Conservation (phyloP, 139 green algal genomes). For the Chlamydomonas sp. region DNA sequence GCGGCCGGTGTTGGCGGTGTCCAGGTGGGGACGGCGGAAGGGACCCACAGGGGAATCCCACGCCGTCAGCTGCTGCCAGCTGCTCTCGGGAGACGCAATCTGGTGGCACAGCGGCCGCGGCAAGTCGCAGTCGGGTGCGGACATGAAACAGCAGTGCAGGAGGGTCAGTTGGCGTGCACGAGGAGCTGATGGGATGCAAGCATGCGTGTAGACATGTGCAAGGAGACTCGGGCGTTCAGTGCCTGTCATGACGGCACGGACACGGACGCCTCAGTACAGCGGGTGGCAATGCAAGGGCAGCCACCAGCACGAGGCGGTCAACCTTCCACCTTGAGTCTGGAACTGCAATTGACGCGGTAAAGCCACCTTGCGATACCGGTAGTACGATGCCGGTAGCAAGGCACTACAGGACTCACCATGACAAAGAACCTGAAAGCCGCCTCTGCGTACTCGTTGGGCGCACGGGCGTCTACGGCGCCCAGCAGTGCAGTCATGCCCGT, state of each 20-base stretch:
- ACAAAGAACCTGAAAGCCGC: background rate
- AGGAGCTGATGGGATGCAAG: no score
- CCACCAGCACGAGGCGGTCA: no score
- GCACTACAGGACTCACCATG: background rate
- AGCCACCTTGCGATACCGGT: no score
- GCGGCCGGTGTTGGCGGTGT: background rate
- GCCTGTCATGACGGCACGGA: no score
- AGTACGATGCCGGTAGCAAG: background rate
- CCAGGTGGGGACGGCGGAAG: slow-evolving; percentile 20
- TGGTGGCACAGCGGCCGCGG: background rate
- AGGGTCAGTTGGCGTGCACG: background rate
- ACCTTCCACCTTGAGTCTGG: background rate
- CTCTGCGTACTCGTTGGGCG: background rate
- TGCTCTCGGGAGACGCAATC: background rate
- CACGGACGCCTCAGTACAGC: no score
- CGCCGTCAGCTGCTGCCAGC: background rate
- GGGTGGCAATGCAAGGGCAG: no score
- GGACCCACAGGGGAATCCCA: background rate
- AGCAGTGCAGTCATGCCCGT: slow-evolving; percentile 18
- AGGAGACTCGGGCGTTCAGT: no score
- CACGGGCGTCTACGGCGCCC: background rate
- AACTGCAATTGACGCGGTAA: background rate
- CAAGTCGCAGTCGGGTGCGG: background rate
- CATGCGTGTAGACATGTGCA: no score
- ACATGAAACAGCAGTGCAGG: background rate